Percentiles rank a stretch among this genome's conserved stretches.
Evolutionary conservation across 129 eudicot species (phyloP).

Genomic region (Erigeron canadensis): DNA sequence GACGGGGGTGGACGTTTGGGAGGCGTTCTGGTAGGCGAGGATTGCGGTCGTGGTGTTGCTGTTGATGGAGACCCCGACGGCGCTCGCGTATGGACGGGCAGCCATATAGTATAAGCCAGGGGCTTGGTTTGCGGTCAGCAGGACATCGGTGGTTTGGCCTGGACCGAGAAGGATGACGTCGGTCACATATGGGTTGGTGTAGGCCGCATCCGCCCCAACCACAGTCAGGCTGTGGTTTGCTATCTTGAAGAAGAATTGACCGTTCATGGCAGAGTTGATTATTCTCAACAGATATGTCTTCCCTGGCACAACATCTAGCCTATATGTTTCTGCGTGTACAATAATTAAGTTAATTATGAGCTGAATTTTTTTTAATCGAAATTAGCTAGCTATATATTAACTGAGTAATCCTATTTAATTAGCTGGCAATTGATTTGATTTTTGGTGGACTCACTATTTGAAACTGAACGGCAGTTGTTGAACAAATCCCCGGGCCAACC

Average conservation of each 20-base stretch:
- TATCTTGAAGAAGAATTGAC: constrained; percentile 62
- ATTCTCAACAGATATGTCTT: constrained; percentile 66
- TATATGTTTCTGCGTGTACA: constrained; percentile 49
- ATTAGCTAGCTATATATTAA: too few relatives aligned
- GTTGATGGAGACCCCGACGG: constrained; percentile 27
- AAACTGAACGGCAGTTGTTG: constrained; percentile 40
- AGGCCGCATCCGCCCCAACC: constrained; percentile 67
- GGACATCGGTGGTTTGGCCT: constrained; percentile 72
- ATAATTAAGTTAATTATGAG: too few relatives aligned
- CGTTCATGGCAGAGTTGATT: constrained; percentile 78
- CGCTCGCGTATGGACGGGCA: constrained; percentile 46
- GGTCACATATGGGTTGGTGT: constrained; percentile 53
- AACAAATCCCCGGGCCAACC: constrained; percentile 68
- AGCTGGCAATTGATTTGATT: too few relatives aligned
- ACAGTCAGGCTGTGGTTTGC: constrained; percentile 65
- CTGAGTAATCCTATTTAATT: too few relatives aligned
- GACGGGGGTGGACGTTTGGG: constrained; percentile 31
- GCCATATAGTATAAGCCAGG: constrained; percentile 62
- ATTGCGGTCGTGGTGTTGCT: constrained; percentile 57
- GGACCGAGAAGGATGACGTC: constrained; percentile 54
- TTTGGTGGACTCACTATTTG: too few relatives aligned
- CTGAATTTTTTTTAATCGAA: neutral
- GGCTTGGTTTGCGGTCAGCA: constrained; percentile 50
- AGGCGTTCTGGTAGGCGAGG: constrained; percentile 29
- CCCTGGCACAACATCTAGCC: constrained; percentile 44